Base-by-base conservation (phyloP, 2,329 filamentous ascomycete genomes). In the Alternaria angustiovoidea region DNA sequence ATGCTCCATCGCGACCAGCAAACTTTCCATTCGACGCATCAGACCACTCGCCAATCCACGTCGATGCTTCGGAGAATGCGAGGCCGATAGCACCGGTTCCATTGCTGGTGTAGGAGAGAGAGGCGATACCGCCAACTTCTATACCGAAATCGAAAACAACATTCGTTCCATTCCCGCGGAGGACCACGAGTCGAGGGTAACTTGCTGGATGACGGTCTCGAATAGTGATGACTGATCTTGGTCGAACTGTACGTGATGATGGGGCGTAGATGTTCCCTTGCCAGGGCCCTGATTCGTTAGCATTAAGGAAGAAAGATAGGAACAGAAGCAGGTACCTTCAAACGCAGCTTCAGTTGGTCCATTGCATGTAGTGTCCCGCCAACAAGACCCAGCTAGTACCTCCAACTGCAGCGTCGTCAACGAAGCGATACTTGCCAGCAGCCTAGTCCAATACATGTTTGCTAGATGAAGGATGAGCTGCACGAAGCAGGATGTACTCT, bases 81-180 rank as follows among this genome's bases (percentile, higher is more conserved):
- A 81, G 69, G 4, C 79, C 78, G 14, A 81, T 63, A 4, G 67
- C 64, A 16, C 77, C 78, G 7, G 65, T 26, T 2, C 79, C 78
- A 11, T 77, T 78, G 5, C 81, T 75, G 3, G 75, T 78, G 66
- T 86, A 88, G 9, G 80, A 73, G n/a, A 88, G 65, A 4, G 81
- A 82, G 5, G 85, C 75, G 56, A 87, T 82, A 5, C 86, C 86
- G 38, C 86, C 86, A 5, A 88, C 85, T 68, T 88, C 85, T 24
- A 81, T 78, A 4, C 85, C 86, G 68, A 88, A 88, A 71, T 88
- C 86, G 57, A 87, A 86, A 2, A 87, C 82, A 2, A 86, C 71
- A n/a, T 80, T 78, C 3, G 83, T 85, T 11, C 82, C 84, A 67
- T 87, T 86, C 11, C 80, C 79, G 8, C 65, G 63, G 5, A 84